Percentiles rank a stretch among this genome's conserved stretches.
Evolutionary conservation across 345 rosid genomes (phyloP).

Genomic region (Luvunga scandens): DNA sequence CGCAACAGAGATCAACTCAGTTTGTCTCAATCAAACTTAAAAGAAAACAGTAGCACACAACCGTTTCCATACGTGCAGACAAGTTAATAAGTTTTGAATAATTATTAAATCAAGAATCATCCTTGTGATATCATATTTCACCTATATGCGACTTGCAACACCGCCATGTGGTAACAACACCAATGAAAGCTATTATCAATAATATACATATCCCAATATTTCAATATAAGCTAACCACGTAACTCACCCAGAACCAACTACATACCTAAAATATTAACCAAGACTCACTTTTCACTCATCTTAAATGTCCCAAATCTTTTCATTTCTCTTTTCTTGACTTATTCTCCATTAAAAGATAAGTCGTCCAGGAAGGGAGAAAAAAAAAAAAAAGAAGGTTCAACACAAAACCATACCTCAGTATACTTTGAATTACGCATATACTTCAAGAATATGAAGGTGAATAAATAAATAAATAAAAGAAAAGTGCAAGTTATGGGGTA

Average conservation of each 20-base stretch:
- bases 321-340: not conserved
- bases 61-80: not conserved
- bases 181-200: no score
- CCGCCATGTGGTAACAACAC: not conserved
- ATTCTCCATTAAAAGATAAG: not conserved
- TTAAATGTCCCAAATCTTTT: not conserved
- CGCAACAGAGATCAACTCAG: not conserved
- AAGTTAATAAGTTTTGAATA: not conserved
- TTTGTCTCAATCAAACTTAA: not conserved
- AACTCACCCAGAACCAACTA: not conserved
- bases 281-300: not conserved
- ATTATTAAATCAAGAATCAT: not conserved
- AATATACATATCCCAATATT: not conserved
- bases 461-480: not conserved
- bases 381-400: not conserved
- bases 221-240: not conserved
- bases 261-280: not conserved
- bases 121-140: not conserved
- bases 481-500: not conserved
- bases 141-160: not conserved
- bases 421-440: not conserved
- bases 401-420: not conserved
- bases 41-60: not conserved
- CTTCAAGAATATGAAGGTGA: not conserved
- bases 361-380: no score